Percentiles rank a stretch among this genome's conserved stretches.
phyloP scores from a whole-genome alignment of 169 alveolate species.

The Eimeria necatrix region DNA sequence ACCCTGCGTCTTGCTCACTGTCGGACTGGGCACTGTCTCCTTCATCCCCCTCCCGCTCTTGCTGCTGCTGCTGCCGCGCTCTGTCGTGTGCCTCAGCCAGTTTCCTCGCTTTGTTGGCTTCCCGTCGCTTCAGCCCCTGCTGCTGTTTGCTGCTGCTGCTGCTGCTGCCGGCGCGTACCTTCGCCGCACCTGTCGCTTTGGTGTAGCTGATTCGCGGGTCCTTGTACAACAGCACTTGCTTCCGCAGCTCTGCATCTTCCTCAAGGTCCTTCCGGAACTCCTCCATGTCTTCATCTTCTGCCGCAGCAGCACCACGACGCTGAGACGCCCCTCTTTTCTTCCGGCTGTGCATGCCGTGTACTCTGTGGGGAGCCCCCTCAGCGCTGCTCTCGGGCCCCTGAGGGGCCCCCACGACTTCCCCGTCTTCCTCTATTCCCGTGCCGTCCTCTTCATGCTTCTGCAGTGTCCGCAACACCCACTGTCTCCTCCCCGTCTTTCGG shows the following conservation, averaged over 20 bases:
- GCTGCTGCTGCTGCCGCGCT: not conserved
- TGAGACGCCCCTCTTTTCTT: not conserved
- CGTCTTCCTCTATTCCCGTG: not conserved
- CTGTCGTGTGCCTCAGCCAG: not conserved
- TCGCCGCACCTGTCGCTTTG: not conserved
- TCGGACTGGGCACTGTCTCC: constrained; percentile 11
- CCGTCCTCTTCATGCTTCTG: constrained; percentile 38
- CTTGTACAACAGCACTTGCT: constrained; percentile 72
- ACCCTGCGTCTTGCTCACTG: not conserved
- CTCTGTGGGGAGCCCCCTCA: not conserved
- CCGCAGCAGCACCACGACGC: constrained; percentile 5
- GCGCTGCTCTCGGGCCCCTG: not conserved
- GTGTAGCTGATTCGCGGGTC: constrained; percentile 48
- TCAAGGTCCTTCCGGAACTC: constrained; percentile 78
- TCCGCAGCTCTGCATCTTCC: constrained; percentile 78
- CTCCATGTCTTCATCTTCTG: constrained; percentile 74
- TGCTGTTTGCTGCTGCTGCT: not conserved
- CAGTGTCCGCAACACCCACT: constrained; percentile 68
- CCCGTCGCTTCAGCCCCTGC: not conserved
- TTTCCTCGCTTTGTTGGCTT: not conserved
- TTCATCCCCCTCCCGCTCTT: not conserved
- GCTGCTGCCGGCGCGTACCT: not conserved
- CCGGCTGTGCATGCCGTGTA: not conserved
- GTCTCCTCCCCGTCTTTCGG: not conserved
- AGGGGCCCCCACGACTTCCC: not conserved